Evolutionary conservation across 805 yeast species (phyloP), one percentile per base, ranked within the genome.

Genomic region (Starmerella vaccinii): DNA sequence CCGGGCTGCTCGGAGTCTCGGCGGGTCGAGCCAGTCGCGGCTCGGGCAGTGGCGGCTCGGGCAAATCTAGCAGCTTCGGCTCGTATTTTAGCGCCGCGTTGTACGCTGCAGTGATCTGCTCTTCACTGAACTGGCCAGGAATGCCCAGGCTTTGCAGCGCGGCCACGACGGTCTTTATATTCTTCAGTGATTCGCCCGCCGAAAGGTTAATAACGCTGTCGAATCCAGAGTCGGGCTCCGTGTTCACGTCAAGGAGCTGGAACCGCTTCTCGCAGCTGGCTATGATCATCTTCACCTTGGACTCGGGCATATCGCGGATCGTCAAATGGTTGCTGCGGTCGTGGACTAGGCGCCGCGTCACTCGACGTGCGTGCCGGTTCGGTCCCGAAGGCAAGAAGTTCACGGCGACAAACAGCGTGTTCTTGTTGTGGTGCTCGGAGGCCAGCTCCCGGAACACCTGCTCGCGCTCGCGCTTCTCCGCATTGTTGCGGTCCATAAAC

Each of bases 401-500:
- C 32, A 41, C 34, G 16, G 45, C 45, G n/a, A 41, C 45, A 19
- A 41, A 41, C 4, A 6, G 8, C 2, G 27, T 19, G 16, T 26
- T 27, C 21, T 21, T 4, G n/a, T 37, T 26, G 24, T n/a, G n/a
- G n/a, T 32, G 35, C 35, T 33, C 24, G 5, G n/a, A 22, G 5
- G 5, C 23, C 3, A 41, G n/a, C 1, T 41, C 34, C n/a, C 4
- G 5, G 34, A 41, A 41, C 12, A 41, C 15, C 19, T 41, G 45
- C n/a, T 12, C 18, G 3, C 45, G 32, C n/a, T 41, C 45, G 5
- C 34, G 33, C 23, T 41, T 41, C 16, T 41, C 45, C 3, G 45
- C 45, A 16, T 41, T 41, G 15, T 41, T 41, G 16, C 45, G 45
- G 23, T 41, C 45, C 45, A 41, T 41, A n/a, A 41, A 3, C 6